A percentile compares a stretch with the other conserved stretches of the same genome.
Conservation (phyloP, 345 rosid species). For the Arabidopsis suecica region DNA sequence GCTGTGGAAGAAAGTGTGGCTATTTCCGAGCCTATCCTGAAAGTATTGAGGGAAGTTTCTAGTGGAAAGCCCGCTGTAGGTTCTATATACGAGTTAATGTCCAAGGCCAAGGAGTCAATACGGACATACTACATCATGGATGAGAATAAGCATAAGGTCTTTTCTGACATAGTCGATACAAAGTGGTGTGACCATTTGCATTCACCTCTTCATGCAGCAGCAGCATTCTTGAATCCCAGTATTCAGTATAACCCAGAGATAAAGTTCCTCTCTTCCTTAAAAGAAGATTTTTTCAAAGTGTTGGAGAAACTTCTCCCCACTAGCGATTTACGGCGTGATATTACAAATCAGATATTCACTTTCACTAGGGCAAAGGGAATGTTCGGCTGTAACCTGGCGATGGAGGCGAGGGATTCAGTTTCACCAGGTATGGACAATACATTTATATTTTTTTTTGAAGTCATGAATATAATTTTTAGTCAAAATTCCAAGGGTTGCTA, state of each 20-base stretch:
- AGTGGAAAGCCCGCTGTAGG: slow-evolving; percentile 83
- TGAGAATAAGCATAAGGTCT: slow-evolving; percentile 78
- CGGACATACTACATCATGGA: slow-evolving; percentile 91
- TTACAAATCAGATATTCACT: slow-evolving; percentile 73
- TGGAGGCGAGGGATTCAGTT: slow-evolving; percentile 81
- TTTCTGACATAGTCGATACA: slow-evolving; percentile 77
- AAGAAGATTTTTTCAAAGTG: slow-evolving; percentile 83
- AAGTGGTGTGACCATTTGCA: slow-evolving; percentile 83
- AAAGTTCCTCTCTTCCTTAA: slow-evolving; percentile 70
- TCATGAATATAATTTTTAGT: not conserved
- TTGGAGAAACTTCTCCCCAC: slow-evolving; percentile 87
- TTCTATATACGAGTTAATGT: slow-evolving; percentile 83
- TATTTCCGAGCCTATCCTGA: slow-evolving; percentile 83
- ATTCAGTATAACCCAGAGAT: slow-evolving; percentile 85
- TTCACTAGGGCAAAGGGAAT: slow-evolving; percentile 80
- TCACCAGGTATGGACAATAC: slow-evolving; percentile 64
- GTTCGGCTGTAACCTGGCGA: slow-evolving; percentile 81
- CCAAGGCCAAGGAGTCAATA: slow-evolving; percentile 79
- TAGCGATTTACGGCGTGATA: slow-evolving; percentile 83
- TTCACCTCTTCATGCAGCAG: slow-evolving; percentile 87
- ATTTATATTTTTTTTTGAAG: not conserved
- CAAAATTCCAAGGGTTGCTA: not conserved
- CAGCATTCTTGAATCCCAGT: slow-evolving; percentile 81
- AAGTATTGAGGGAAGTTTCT: slow-evolving; percentile 81
- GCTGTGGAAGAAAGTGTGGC: slow-evolving; percentile 87